Conservation (phyloP, 495 filamentous ascomycete genomes). For the Durotheca rogersii region DNA sequence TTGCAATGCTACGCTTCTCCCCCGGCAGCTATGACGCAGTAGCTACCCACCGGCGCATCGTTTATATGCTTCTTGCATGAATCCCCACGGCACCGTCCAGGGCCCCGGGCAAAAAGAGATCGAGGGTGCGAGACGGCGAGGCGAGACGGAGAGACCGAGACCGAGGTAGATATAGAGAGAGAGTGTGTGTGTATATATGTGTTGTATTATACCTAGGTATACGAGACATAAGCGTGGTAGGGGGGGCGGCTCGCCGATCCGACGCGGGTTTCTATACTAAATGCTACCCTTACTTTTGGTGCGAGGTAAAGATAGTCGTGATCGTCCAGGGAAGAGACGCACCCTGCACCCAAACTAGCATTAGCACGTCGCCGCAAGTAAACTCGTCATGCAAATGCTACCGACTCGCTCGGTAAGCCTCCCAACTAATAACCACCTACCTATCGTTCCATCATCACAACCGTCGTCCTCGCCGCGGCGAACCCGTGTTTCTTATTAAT, state of each 20-base stretch:
- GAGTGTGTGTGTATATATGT: no score
- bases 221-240: background rate
- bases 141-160: no score
- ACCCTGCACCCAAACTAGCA: constrained; percentile 9
- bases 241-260: constrained; percentile 4
- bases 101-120: no score
- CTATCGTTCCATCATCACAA: constrained; percentile 31
- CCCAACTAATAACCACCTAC: constrained; percentile 22
- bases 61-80: no score
- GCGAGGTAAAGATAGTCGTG: constrained; percentile 22
- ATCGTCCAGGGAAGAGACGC: constrained; percentile 11
- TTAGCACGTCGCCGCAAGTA: constrained; percentile 2
- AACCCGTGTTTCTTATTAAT: constrained; percentile 31
- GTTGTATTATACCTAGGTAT: no score
- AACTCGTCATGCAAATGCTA: constrained; percentile 2
- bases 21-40: constrained; percentile 24
- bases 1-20: constrained; percentile 19
- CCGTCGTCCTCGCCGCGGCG: constrained; percentile 22
- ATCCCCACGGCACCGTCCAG: no score
- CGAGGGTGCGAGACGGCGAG: no score
- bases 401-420: constrained; percentile 18
- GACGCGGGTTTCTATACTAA: background rate
- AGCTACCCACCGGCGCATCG: no score
- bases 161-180: no score
- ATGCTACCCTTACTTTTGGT: no score